Evolutionary conservation across 2,329 filamentous ascomycete genomes (phyloP), one percentile per base, ranked within the genome.

Genomic region (Penicillium hordei): DNA sequence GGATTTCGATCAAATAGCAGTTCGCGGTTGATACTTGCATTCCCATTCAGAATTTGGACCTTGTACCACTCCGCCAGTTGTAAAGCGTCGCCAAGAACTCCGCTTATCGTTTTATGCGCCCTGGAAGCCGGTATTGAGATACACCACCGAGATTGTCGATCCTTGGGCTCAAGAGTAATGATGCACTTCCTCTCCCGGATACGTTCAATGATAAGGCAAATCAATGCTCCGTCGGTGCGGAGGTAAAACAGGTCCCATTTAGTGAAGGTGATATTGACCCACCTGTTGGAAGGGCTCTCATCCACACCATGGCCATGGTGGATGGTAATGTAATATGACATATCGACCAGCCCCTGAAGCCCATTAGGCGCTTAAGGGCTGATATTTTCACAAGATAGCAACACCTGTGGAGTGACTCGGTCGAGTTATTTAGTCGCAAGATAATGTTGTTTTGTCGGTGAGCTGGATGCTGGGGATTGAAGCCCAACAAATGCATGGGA

Each of bases 291-390:
- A 5, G 12, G 8, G 6, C 29, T 45, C 9, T 43, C 46, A 23
- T 51, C 38, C 9, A 55, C 46, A 17, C 29, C 40, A 27, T 15
- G 10, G 4, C 53, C 53, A 2, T 51, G 12, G 13, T 51, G 53
- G 12, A 34, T 29, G 23, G 17, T 38, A 29, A 55, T 51, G 15
- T 55, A 55, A 21, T 51, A 51, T 12, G 53, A 55, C 53, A 55
- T 55, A 4, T 13, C 23, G 27, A 12, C 27, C 9, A 40, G 25
- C 19, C 9, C 15, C 5, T 17, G 6, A 36, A 36, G 8, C 12
- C 5, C 9, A 7, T n/a, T 25, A 4, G 19, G 4, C 8, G 31
- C 9, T 48, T 0, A 23, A 31, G 15, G 21, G 10, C 23, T 19
- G 17, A 19, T 52, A 2, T 25, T 4, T n/a, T 12, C n/a, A 25